Evolutionary conservation across 2,329 filamentous ascomycete species (phyloP), one percentile per base, ranked within the genome.

Genomic region (Ciborinia camelliae): DNA sequence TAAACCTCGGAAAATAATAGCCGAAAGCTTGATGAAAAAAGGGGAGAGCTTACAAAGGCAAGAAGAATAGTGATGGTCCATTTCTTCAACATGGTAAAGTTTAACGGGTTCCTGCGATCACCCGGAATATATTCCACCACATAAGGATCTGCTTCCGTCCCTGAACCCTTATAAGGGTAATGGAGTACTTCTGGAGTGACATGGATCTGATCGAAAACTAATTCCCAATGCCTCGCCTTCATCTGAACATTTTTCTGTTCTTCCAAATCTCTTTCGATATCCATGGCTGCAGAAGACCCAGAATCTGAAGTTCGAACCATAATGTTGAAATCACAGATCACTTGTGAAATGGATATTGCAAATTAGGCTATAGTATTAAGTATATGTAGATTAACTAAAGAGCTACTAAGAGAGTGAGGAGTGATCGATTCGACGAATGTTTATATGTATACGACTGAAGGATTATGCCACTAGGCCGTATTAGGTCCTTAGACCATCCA

Each of bases 181-280:
- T 79, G 75, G 51, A 81, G 70, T 4, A 83, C 76, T 61, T 80
- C 77, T 52, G 77, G 75, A 0, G 79, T 82, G 53, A 83, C 73
- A 37, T 76, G 75, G 35, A 77, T 78, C 66, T 81, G 80, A 66
- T 82, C 77, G 23, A 75, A 65, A 23, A 83, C 77, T 57, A 81
- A 70, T 50, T 77, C 73, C 75, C 76, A 81, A 70, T 76, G 71
- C 20, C 67, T 52, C 28, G 69, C 67, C 26, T 59, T 67, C 45
- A 70, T 66, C 55, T 64, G 67, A 2, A 26, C 53, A 14, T 35
- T 30, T 51, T 66, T 68, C 57, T 68, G 70, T 52, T 67, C 63
- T 47, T 72, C 70, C 15, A 71, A 32, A 64, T 69, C 70, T 41
- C 53, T 58, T 28, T 65, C 63, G 35, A 64, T 48, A 35, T 66